Evolutionary conservation across 1,284 basidiomycete genomes (phyloP).

Genomic region (Fomitopsis schrenkii): DNA sequence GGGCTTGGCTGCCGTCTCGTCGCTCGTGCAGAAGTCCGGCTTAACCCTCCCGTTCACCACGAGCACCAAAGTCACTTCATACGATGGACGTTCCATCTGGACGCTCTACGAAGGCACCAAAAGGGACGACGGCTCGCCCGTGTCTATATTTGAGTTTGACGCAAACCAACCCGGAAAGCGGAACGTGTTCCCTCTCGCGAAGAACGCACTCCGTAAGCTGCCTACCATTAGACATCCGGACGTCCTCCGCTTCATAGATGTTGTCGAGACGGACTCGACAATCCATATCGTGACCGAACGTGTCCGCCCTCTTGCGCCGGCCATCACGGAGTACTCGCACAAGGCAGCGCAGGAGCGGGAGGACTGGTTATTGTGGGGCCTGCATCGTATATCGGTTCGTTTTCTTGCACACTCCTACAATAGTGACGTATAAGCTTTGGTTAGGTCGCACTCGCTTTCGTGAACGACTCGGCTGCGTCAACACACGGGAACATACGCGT

Average conservation of each 20-base stretch:
- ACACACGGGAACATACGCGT: constrained; percentile 86
- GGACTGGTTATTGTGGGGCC: constrained; percentile 93
- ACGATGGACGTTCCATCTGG: constrained; percentile 74
- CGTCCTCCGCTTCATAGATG: constrained; percentile 93
- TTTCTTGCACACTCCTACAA: neutral
- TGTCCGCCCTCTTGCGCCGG: constrained; percentile 72
- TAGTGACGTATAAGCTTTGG: neutral
- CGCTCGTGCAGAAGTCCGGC: constrained; percentile 87
- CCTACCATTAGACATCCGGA: constrained; percentile 93
- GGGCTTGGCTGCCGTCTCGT: constrained; percentile 84
- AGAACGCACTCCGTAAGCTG: constrained; percentile 89
- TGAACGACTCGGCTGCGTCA: constrained; percentile 83
- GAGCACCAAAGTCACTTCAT: constrained; percentile 68
- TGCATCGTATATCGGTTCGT: constrained; percentile 85
- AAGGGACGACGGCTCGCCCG: constrained; percentile 79
- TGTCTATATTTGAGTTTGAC: constrained; percentile 92
- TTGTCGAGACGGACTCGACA: constrained; percentile 81
- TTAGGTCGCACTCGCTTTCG: constrained; percentile 86
- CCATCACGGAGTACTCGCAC: constrained; percentile 60
- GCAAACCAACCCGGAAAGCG: constrained; percentile 56
- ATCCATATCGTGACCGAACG: constrained; percentile 96
- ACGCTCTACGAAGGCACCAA: constrained; percentile 86
- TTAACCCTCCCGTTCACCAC: constrained; percentile 87
- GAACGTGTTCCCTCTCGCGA: constrained; percentile 73
- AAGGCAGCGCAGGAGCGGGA: constrained; percentile 65